Evolutionary conservation across 208 protist species (phyloP).

Genomic region (Entamoeba invadens): DNA sequence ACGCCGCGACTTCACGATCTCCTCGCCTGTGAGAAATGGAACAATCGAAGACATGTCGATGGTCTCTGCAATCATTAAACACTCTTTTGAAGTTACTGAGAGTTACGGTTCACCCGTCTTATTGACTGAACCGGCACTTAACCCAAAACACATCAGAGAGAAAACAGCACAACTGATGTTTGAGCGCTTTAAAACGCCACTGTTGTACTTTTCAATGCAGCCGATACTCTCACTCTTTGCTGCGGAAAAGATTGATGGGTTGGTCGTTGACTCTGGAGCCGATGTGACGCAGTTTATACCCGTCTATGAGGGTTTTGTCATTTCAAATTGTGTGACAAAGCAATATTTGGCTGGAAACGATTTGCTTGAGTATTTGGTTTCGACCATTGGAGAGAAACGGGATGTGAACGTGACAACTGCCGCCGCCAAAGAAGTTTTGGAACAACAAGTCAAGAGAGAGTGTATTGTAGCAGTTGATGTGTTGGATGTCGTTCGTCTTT

Average conservation of each 20-base stretch:
- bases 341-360: constrained; percentile 15
- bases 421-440: constrained; percentile 3
- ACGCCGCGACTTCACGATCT: neutral
- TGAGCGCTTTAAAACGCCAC: neutral
- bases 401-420: neutral
- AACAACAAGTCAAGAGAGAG: constrained; percentile 15
- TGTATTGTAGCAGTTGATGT: constrained; percentile 19
- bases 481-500: neutral
- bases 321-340: neutral
- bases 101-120: neutral
- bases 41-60: neutral
- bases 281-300: constrained; percentile 24
- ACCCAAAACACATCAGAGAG: neutral
- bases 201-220: neutral
- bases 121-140: constrained; percentile 13
- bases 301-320: constrained; percentile 21
- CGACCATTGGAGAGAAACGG: constrained; percentile 12
- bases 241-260: constrained; percentile 7
- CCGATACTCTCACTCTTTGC: neutral
- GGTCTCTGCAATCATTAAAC: neutral
- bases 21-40: neutral
- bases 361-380: constrained; percentile 16
- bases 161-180: neutral
- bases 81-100: neutral
- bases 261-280: constrained; percentile 24